A percentile compares a stretch with the other conserved stretches of the same genome.
These are phyloP conservation scores for Hapsidospora chrysogenum DNA, from an alignment of 495 filamentous ascomycete genomes.

Conservation along the genomic window DNA sequence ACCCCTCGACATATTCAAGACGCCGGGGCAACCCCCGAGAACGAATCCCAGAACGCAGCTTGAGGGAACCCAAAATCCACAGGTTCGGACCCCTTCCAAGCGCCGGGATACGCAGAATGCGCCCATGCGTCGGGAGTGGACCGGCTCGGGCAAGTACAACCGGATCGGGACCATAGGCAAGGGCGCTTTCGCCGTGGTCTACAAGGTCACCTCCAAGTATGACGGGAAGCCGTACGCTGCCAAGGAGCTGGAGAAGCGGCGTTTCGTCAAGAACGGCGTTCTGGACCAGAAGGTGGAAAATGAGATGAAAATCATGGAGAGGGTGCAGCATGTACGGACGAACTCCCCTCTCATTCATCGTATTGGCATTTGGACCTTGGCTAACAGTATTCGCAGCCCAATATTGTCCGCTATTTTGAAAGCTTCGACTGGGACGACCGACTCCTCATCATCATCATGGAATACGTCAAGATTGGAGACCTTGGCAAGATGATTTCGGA, in stretches of 20 bases:
- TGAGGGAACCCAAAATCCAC: not conserved
- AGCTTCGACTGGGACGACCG: slow-evolving; percentile 60
- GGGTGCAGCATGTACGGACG: slow-evolving; percentile 65
- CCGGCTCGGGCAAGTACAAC: slow-evolving; percentile 69
- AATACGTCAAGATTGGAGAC: slow-evolving; percentile 74
- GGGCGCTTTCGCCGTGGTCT: slow-evolving; percentile 86
- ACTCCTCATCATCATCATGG: slow-evolving; percentile 88
- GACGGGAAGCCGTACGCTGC: slow-evolving; percentile 70
- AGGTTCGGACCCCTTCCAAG: not conserved
- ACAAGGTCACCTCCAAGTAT: slow-evolving; percentile 63
- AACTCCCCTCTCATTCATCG: no score
- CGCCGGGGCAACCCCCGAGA: not conserved
- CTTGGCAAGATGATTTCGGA: slow-evolving; percentile 52
- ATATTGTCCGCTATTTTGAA: slow-evolving; percentile 83
- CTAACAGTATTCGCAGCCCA: slow-evolving; percentile 49
- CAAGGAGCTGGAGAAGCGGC: slow-evolving; percentile 80
- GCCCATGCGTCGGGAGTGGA: slow-evolving; percentile 42
- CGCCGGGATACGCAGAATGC: slow-evolving; percentile 2
- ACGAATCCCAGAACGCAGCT: not conserved
- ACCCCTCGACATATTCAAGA: slow-evolving; percentile 15
- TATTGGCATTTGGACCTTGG: no score
- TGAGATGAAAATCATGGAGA: slow-evolving; percentile 87
- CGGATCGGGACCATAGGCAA: slow-evolving; percentile 66
- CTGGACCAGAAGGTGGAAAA: slow-evolving; percentile 78
- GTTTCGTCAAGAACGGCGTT: slow-evolving; percentile 75